Evolutionary conservation across 2,329 filamentous ascomycete genomes (phyloP), one percentile per base, ranked within the genome.

Genomic region (Periconia macrospinosa): DNA sequence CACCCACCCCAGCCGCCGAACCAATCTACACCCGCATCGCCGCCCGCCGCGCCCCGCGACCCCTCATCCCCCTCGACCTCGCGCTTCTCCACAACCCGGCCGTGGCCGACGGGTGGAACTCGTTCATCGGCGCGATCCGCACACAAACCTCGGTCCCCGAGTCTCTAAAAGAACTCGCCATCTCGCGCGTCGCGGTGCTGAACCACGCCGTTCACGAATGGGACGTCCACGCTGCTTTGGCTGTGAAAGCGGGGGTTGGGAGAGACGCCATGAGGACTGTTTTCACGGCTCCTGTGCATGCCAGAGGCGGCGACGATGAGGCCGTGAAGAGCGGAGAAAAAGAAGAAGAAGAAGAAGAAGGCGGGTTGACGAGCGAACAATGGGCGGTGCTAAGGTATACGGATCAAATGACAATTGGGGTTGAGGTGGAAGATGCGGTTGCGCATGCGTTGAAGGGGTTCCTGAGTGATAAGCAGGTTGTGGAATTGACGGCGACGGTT

Each of bases 121-220:
- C 76, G n/a, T 84, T 85, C 65, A 76, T 85, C 51, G 81, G 81
- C 40, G 78, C 82, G 17, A 81, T 86, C 45, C 79, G 83, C 51
- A 83, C 79, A 10, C 73, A 77, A 54, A 85, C 80, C 6, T 78
- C 74, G 9, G 69, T 85, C 2, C 69, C 79, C 6, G 73, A 74
- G 5, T 62, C 61, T 61, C 66, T 92, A 47, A 86, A 89, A 58
- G 91, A 96, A 76, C 78, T 94, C 9, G 87, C 89, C 60, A 92
- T 96, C 64, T 88, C 84, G 61, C 83, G 91, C 48, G 88, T 96
- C n/a, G 92, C 92, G 14, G 86, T 88, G 18, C 83, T 91, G 65
- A 96, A 96, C 74, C 73, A 82, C 14, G 92, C 92, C 0, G 91
- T 89, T 82, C 95, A 92, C 74, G 91, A 96, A 74, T 96, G 90